phyloP scores from a whole-genome alignment of 2,329 filamentous ascomycete species.

The Drechslerella coelobrocha region DNA sequence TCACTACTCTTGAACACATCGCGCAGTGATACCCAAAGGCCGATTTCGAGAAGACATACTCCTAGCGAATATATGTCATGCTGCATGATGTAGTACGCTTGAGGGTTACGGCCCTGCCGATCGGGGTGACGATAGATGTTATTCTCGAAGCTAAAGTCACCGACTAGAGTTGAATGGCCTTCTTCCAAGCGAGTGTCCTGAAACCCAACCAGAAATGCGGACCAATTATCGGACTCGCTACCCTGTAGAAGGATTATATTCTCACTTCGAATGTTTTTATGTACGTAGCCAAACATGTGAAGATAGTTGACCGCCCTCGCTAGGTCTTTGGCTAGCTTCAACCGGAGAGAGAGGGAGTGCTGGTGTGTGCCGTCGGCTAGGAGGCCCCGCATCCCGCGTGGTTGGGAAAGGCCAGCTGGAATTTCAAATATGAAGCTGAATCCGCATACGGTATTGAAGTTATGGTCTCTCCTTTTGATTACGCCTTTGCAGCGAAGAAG shows the following conservation, averaged over 20 bases:
- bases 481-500: slow-evolving; percentile 53
- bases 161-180: slow-evolving; percentile 55
- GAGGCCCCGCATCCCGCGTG: slow-evolving; percentile 13
- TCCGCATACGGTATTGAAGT: background rate
- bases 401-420: slow-evolving; percentile 42
- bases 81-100: slow-evolving; percentile 62
- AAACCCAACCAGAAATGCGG: slow-evolving; percentile 61
- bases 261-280: slow-evolving; percentile 62
- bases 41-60: slow-evolving; percentile 65
- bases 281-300: slow-evolving; percentile 60
- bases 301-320: slow-evolving; percentile 57
- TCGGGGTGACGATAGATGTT: slow-evolving; percentile 64
- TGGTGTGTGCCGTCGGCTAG: slow-evolving; percentile 42
- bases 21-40: slow-evolving; percentile 58
- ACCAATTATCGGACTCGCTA: slow-evolving; percentile 51
- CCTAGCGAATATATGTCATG: slow-evolving; percentile 67
- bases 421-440: slow-evolving; percentile 30
- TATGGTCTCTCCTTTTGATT: slow-evolving; percentile 32
- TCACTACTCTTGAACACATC: slow-evolving; percentile 8
- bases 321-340: slow-evolving; percentile 57
- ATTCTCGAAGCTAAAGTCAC: slow-evolving; percentile 59
- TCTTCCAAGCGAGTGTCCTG: slow-evolving; percentile 59
- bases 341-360: slow-evolving; percentile 55
- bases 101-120: slow-evolving; percentile 60
- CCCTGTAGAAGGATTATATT: slow-evolving; percentile 57